phyloP scores from a whole-genome alignment of 2,329 filamentous ascomycete species.

The Botrytis pseudocinerea region DNA sequence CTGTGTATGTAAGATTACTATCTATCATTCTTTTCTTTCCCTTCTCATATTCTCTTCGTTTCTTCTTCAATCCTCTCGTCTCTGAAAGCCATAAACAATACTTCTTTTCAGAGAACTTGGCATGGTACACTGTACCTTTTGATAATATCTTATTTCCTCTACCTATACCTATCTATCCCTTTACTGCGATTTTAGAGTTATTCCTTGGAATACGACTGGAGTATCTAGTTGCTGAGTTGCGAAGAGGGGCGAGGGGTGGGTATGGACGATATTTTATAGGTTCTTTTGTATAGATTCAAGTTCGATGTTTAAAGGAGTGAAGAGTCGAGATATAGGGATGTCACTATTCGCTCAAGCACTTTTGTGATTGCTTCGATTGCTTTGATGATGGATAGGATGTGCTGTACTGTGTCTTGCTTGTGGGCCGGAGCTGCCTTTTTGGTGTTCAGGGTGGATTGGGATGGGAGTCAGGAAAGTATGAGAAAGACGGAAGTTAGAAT shows the following conservation, averaged over 20 bases:
- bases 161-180: background rate
- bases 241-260: background rate
- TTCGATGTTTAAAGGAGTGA: no score
- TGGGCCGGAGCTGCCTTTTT: no score
- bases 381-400: background rate
- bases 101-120: background rate
- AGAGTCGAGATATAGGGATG: no score
- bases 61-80: background rate
- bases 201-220: background rate
- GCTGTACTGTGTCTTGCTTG: no score
- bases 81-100: background rate
- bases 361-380: background rate
- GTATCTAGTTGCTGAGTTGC: background rate
- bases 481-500: no score
- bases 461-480: background rate
- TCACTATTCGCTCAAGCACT: background rate
- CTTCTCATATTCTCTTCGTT: background rate
- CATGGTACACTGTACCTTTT: background rate
- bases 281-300: no score
- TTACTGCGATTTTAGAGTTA: background rate
- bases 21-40: background rate
- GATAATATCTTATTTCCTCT: background rate
- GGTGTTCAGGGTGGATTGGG: no score
- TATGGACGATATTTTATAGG: background rate
- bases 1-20: background rate